phyloP scores from a whole-genome alignment of 2,329 filamentous ascomycete genomes.

The Cercospora sp. region DNA sequence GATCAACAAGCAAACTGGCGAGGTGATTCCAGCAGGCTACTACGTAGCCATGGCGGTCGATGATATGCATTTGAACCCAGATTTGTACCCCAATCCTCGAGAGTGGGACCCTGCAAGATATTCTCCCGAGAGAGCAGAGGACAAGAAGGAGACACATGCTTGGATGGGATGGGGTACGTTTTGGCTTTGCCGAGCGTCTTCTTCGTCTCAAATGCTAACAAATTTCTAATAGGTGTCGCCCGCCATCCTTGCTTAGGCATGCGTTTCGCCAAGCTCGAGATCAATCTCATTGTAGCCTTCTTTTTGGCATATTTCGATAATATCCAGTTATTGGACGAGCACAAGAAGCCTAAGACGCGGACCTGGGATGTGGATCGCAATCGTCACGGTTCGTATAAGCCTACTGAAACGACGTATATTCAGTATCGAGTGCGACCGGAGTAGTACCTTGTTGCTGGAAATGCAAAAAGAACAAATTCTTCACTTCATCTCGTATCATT shows the following conservation, averaged over 20 bases:
- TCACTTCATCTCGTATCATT: too few species aligned
- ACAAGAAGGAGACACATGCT: constrained; percentile 44
- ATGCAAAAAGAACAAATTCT: neutral
- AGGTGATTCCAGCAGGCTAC: constrained; percentile 53
- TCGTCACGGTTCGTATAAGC: constrained; percentile 46
- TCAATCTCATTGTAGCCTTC: constrained; percentile 52
- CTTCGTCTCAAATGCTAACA: neutral
- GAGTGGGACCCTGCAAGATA: constrained; percentile 56
- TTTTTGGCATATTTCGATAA: constrained; percentile 56
- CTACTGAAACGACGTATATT: constrained; percentile 40
- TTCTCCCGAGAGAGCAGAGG: constrained; percentile 51
- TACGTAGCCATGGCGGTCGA: constrained; percentile 51
- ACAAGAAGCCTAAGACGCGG: constrained; percentile 38
- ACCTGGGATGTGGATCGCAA: constrained; percentile 44
- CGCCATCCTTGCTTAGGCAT: constrained; percentile 49
- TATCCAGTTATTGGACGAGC: constrained; percentile 46
- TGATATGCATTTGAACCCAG: constrained; percentile 53
- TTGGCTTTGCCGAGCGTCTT: neutral
- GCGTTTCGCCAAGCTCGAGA: constrained; percentile 57
- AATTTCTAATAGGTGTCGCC: constrained; percentile 28
- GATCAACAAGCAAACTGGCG: constrained; percentile 44
- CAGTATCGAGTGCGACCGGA: constrained; percentile 42
- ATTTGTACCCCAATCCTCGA: constrained; percentile 52
- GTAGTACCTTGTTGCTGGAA: neutral
- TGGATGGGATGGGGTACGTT: constrained; percentile 42